phyloP scores from a whole-genome alignment of 78 protist genomes.

The Dictyostelium purpureum region DNA sequence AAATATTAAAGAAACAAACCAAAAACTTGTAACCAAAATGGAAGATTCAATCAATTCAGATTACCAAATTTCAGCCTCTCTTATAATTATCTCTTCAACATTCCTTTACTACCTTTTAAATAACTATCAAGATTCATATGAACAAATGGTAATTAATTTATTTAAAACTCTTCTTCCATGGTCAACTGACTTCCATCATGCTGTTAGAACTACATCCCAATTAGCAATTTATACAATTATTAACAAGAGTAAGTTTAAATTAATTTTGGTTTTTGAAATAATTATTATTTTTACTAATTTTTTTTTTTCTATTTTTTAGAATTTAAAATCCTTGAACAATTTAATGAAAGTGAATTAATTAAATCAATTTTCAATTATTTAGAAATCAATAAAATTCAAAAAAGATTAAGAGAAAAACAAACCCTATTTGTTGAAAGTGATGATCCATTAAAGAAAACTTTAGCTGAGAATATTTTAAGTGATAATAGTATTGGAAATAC shows the following conservation, averaged over 20 bases:
- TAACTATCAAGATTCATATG: neutral
- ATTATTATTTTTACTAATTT: neutral
- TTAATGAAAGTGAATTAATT: slow-evolving; percentile 26
- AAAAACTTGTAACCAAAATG: slow-evolving; percentile 7
- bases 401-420: slow-evolving; percentile 69
- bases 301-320: slow-evolving; percentile 2
- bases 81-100: slow-evolving; percentile 44
- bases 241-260: neutral
- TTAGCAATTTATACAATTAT: slow-evolving; percentile 56
- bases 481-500: neutral
- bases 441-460: slow-evolving; percentile 47
- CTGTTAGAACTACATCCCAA: slow-evolving; percentile 69
- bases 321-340: slow-evolving; percentile 23
- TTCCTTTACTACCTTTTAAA: slow-evolving; percentile 49
- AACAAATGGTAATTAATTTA: neutral
- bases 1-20: neutral
- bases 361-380: slow-evolving; percentile 21
- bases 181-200: slow-evolving; percentile 76
- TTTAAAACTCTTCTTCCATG: slow-evolving; percentile 54
- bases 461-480: slow-evolving; percentile 27
- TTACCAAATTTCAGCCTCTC: slow-evolving; percentile 63
- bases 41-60: slow-evolving; percentile 7
- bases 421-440: slow-evolving; percentile 68
- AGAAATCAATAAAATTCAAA: slow-evolving; percentile 35
- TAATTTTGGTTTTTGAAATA: neutral